A percentile compares a stretch with the other conserved stretches of the same genome.
Evolutionary conservation across 2,329 filamentous ascomycete species (phyloP).

Genomic region (Aspergillus udagawae): DNA sequence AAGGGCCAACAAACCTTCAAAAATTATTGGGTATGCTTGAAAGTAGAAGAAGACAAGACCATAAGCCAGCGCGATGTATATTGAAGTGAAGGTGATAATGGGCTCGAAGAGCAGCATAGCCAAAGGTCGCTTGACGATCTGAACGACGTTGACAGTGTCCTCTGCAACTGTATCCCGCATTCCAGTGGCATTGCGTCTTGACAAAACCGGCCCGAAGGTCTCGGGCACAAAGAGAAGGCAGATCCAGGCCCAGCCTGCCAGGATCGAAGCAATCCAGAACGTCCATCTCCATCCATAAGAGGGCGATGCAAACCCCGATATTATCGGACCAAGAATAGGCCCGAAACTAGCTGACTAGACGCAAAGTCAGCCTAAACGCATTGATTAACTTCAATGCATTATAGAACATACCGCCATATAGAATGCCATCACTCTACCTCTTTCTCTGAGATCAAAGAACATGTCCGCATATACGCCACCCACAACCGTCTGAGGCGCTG

Average conservation of each 20-base stretch:
- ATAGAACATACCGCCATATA: slow-evolving; percentile 37
- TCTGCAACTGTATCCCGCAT: slow-evolving; percentile 29
- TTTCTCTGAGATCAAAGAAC: slow-evolving; percentile 35
- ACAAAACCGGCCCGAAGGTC: neutral
- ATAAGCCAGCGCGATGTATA: slow-evolving; percentile 69
- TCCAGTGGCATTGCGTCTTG: neutral
- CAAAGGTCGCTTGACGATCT: slow-evolving; percentile 68
- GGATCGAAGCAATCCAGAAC: slow-evolving; percentile 60
- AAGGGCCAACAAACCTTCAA: slow-evolving; percentile 39
- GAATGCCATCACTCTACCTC: slow-evolving; percentile 37
- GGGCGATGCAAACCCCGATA: slow-evolving; percentile 40
- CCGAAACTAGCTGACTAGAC: slow-evolving; percentile 35
- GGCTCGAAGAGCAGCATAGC: slow-evolving; percentile 70
- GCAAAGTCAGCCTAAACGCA: neutral
- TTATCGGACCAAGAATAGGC: slow-evolving; percentile 41
- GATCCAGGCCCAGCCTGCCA: slow-evolving; percentile 57
- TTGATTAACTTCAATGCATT: neutral
- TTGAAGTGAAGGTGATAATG: slow-evolving; percentile 66
- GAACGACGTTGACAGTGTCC: slow-evolving; percentile 48
- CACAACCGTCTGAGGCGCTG: slow-evolving; percentile 41
- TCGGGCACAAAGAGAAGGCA: slow-evolving; percentile 58
- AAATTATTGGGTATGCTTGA: slow-evolving; percentile 70
- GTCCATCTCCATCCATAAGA: slow-evolving; percentile 44
- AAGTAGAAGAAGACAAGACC: slow-evolving; percentile 70
- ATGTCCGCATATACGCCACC: slow-evolving; percentile 47